phyloP scores from a whole-genome alignment of 805 yeast genomes.

The Spathaspora hagerdaliae region DNA sequence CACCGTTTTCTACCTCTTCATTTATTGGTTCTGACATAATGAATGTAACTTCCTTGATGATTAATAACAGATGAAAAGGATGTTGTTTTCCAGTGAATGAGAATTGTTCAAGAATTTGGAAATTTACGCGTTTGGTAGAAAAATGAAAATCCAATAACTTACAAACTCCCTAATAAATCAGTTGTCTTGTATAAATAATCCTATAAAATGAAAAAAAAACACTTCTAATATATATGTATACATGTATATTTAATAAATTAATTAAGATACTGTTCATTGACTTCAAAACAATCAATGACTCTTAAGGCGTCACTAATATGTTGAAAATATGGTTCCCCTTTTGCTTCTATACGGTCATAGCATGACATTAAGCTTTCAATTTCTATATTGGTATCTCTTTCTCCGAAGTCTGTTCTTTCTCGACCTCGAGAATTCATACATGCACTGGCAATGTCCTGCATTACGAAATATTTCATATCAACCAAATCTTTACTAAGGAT shows the following conservation, averaged over 20 bases:
- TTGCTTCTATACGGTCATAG: slow-evolving; percentile 21
- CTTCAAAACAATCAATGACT: slow-evolving; percentile 34
- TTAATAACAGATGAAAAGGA: no score
- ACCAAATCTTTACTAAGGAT: slow-evolving; percentile 22
- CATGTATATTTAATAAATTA: no score
- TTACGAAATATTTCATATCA: slow-evolving; percentile 19
- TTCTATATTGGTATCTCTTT: slow-evolving; percentile 5
- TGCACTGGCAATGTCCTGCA: slow-evolving; percentile 9
- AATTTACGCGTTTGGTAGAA: no score
- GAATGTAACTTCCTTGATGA: background rate
- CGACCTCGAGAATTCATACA: slow-evolving; percentile 1
- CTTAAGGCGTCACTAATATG: slow-evolving; percentile 38
- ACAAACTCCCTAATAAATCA: no score
- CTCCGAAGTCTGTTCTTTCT: background rate
- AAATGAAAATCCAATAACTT: no score
- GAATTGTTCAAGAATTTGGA: no score
- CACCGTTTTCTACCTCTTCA: background rate
- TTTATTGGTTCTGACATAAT: slow-evolving; percentile 1
- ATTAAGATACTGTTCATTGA: background rate
- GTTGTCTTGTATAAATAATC: no score
- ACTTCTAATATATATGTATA: background rate
- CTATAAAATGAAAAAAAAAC: background rate
- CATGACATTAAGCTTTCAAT: slow-evolving; percentile 14
- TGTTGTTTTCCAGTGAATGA: no score
- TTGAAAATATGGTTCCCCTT: slow-evolving; percentile 26